Base-by-base conservation (phyloP, 2,329 filamentous ascomycete species). In the Colletotrichum horii region DNA sequence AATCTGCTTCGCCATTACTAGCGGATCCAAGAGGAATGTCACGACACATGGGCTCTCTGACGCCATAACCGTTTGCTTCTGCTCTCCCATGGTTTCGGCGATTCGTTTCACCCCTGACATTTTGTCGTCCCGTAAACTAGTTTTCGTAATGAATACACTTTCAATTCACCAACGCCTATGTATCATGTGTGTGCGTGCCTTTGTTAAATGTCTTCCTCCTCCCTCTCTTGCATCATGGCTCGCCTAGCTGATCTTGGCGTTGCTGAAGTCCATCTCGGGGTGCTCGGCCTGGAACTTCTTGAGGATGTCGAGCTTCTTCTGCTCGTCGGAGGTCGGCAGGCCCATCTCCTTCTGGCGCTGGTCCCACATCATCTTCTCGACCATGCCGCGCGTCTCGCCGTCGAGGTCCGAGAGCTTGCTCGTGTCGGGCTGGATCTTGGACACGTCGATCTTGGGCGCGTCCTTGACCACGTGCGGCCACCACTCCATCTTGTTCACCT, bases 341-440 rank as follows among this genome's bases (percentile, higher is more conserved):
- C 97, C 97, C 85, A 91, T 88, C 88, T 98, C 96, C 92, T 99
- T 99, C 88, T 98, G 96, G 79, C 94, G 90, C 89, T 99, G 97
- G 88, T 99, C 97, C 82, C 91, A 99, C 97, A 99, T 99, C 97
- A 99, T 99, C 92, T 99, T 99, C 92, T 99, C 97, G 60, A 99
- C 97, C 96, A 99, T 98, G 75, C 93, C 91, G 78, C 97, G 91
- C 70, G 97, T 99, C 89, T 98, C 94, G 76, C 97, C 97, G 83
- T 98, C 96, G 79, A 99, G 88, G 84, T 99, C 97, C 73, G 94
- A 93, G 81, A 99, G 89, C 85, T 96, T 98, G 83, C 94, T 96
- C 83, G 94, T 96, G 87, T 98, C 97, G 26, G 97, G 97, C 83
- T 93, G 92, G 85, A 99, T 98, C 89, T 98, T 98, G 80, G 93